Evolutionary conservation across 805 yeast genomes (phyloP), one percentile per base, ranked within the genome.

Genomic region (Candida sonorensis): DNA sequence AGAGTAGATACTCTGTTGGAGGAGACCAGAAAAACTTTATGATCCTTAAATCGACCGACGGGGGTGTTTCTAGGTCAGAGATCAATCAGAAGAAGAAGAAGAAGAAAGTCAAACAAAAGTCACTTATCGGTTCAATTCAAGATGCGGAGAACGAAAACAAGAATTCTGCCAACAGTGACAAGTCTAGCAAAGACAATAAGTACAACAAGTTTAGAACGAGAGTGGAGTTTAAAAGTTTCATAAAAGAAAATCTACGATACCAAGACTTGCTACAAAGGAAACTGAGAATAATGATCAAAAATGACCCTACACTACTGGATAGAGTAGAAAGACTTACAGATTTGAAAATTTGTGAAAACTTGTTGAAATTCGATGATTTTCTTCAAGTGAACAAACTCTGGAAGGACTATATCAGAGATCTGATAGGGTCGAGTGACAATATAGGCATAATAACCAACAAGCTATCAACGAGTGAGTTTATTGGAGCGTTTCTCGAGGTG

Each of bases 381-480:
- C 28, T 57, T 2, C 69, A 69, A 2, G 60, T 85, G 57, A 67
- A 80, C 49, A 48, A 49, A n/a, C 60, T 87, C 17, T 87, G 97
- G 97, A 66, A 68, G n/a, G 59, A 59, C 12, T 87, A 87, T 50
- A 74, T 79, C 29, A 61, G 57, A 21, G 80, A 76, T 26, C 56
- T 84, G 4, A 42, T 83, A 7, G 67, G 56, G 22, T 41, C 34
- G 6, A 40, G 46, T 26, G 41, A 42, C 10, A 50, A 51, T 22
- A 36, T 55, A 33, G 48, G 26, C 35, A 34, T 37, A 8, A 45
- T 76, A 2, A 53, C 81, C 14, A 61, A 73, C 5, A 76, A 79
- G 43, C 57, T 87, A 25, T 69, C 90, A 1, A 69, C 80, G 38
- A 84, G 92, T 2, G 97, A 87, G 48, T 81, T 72, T 56, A 81